A percentile compares a stretch with the other conserved stretches of the same genome.
These are phyloP conservation scores for Oxyria digyna DNA, from an alignment of 148 eudicot genomes.

Conservation along the genomic window DNA sequence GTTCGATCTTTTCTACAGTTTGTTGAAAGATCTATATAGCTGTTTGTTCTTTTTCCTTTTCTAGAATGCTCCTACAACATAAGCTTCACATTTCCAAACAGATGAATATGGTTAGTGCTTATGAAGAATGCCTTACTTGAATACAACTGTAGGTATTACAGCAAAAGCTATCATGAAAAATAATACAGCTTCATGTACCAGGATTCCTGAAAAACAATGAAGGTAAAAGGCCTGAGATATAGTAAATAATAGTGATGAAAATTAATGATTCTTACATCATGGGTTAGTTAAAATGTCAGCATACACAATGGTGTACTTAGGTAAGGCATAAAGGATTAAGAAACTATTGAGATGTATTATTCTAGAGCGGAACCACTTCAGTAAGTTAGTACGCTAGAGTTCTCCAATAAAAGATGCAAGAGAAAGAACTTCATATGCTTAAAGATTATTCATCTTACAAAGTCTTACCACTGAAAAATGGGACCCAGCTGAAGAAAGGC, in stretches of 20 bases:
- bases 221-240: neutral
- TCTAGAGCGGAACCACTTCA: neutral
- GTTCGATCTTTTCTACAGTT: no score
- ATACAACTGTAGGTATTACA: conserved; percentile 35
- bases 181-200: conserved; percentile 22
- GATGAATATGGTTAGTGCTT: neutral
- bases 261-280: neutral
- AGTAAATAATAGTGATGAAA: neutral
- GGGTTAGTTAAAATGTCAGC: neutral
- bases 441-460: neutral
- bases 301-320: neutral
- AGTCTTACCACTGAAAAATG: conserved; percentile 51
- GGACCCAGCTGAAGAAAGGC: conserved; percentile 83
- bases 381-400: neutral
- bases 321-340: neutral
- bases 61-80: neutral
- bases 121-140: conserved; percentile 24
- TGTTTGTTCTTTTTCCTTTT: neutral
- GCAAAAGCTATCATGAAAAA: conserved; percentile 30
- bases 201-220: conserved; percentile 22
- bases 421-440: neutral
- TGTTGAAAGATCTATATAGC: neutral
- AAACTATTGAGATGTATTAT: neutral
- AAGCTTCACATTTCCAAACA: neutral
- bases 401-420: neutral